A percentile compares a stretch with the other conserved stretches of the same genome.
phyloP scores from a whole-genome alignment of 129 eudicot species.

The Flaveria ramosissima region DNA sequence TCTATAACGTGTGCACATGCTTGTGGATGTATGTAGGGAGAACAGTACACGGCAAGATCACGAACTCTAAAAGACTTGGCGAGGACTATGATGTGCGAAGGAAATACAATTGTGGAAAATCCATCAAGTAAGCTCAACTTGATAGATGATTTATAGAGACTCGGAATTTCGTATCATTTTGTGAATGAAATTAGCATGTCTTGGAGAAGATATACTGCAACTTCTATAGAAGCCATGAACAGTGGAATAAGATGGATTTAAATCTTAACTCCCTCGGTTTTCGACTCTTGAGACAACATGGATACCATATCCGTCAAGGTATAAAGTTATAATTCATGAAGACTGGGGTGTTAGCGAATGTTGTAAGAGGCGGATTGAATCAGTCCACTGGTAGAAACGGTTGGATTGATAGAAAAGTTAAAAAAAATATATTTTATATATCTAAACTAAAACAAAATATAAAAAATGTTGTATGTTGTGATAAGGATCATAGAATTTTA shows the following conservation, averaged over 20 bases:
- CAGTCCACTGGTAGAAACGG: no score
- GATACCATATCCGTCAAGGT: constrained; percentile 48
- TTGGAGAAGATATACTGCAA: constrained; percentile 22
- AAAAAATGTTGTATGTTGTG: no score
- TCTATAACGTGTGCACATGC: background rate
- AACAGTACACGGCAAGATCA: background rate
- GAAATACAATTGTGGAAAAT: background rate
- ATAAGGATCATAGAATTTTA: no score
- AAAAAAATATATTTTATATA: no score
- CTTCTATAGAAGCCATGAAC: background rate
- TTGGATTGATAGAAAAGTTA: no score
- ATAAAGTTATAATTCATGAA: background rate
- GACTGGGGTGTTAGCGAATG: no score
- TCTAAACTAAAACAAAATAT: no score
- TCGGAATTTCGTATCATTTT: constrained; percentile 49
- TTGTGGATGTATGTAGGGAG: constrained; percentile 26
- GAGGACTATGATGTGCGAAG: constrained; percentile 28
- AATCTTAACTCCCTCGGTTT: constrained; percentile 40
- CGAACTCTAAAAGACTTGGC: constrained; percentile 28
- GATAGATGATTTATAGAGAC: constrained; percentile 49
- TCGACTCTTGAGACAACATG: constrained; percentile 50
- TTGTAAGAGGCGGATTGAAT: no score
- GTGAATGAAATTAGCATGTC: constrained; percentile 27
- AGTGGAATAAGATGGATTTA: constrained; percentile 15
- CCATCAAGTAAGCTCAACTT: constrained; percentile 35